phyloP scores from a whole-genome alignment of 2,329 filamentous ascomycete genomes.

The Aspergillus intermedius region DNA sequence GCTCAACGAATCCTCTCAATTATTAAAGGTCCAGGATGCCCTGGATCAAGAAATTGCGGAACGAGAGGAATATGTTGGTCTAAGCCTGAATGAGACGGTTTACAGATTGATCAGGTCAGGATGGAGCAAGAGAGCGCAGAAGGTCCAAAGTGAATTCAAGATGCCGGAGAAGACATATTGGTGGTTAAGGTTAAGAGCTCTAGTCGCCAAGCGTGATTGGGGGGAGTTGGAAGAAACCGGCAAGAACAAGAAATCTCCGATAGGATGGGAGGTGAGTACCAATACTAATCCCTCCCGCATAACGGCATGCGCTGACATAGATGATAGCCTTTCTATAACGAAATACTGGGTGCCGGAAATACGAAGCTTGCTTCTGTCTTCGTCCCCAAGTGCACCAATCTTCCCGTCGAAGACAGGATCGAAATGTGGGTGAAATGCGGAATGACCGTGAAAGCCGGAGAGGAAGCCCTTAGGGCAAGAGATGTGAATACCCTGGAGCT shows the following conservation, averaged over 20 bases:
- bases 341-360: conserved; percentile 81
- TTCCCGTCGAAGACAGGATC: conserved; percentile 64
- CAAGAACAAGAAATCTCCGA: conserved; percentile 71
- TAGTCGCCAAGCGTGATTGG: conserved; percentile 89
- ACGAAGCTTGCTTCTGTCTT: conserved; percentile 76
- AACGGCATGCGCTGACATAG: conserved; percentile 21
- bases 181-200: conserved; percentile 78
- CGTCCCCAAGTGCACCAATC: conserved; percentile 74
- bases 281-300: conserved; percentile 6
- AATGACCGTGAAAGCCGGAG: conserved; percentile 77
- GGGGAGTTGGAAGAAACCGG: conserved; percentile 81
- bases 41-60: conserved; percentile 75
- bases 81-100: conserved; percentile 86
- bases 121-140: conserved; percentile 77
- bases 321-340: conserved; percentile 80
- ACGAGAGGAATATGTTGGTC: conserved; percentile 60
- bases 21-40: conserved; percentile 78
- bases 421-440: conserved; percentile 97
- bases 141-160: conserved; percentile 86
- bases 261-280: conserved; percentile 80
- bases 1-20: conserved; percentile 69
- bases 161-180: conserved; percentile 83
- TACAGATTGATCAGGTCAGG: conserved; percentile 79
- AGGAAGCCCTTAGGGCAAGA: conserved; percentile 79
- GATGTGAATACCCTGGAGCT: conserved; percentile 69